These are phyloP conservation scores for Ulota crispa DNA, from an alignment of 225 moss, liverwort and hornwort genomes.

Conservation along the genomic window DNA sequence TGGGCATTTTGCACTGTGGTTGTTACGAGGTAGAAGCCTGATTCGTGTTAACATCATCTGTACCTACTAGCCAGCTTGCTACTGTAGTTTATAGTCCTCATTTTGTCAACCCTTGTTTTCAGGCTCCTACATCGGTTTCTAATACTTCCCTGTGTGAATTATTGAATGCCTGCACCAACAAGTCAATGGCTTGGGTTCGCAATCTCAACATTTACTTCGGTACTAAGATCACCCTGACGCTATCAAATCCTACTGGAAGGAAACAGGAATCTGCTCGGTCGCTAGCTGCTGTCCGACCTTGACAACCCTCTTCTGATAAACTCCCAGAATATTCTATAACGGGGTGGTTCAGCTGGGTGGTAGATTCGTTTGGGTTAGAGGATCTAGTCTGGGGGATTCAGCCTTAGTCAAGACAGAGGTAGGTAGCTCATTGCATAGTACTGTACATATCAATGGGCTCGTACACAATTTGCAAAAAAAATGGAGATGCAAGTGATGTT, in stretches of 20 bases:
- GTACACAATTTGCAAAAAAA: conserved; percentile 10
- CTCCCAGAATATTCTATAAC: not conserved
- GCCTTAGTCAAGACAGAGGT: conserved; percentile 10
- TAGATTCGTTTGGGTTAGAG: not conserved
- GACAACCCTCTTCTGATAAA: not conserved
- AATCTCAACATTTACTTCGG: not conserved
- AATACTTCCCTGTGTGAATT: not conserved
- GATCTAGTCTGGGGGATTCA: not conserved
- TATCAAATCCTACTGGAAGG: not conserved
- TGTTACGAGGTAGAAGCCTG: not conserved
- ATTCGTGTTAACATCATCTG: not conserved
- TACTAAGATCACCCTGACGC: not conserved
- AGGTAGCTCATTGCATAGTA: conserved; percentile 33
- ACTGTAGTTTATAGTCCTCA: not conserved
- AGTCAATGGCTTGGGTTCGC: conserved; percentile 1
- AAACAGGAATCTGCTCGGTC: not conserved
- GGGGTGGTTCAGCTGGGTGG: not conserved
- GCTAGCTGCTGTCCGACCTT: not conserved
- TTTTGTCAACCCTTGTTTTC: not conserved
- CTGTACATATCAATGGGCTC: conserved; percentile 10
- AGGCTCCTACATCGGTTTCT: not conserved
- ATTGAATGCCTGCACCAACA: not conserved
- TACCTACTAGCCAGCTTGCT: not conserved
- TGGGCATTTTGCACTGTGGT: not conserved
- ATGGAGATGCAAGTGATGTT: not conserved